Evolutionary conservation across 1,139 yeast genomes (phyloP).

Genomic region (Blastobotrys proliferans): DNA sequence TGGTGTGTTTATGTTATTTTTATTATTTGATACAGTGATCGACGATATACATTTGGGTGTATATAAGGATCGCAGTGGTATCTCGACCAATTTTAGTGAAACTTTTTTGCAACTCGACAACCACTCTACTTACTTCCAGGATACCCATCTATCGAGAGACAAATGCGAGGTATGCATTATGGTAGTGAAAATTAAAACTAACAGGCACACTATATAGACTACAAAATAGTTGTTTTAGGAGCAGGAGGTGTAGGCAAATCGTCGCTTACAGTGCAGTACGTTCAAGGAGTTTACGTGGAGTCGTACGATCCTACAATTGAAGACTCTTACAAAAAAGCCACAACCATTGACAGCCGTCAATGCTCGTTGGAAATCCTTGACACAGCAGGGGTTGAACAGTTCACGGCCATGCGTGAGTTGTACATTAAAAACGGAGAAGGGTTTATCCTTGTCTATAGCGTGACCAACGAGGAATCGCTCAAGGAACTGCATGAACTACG

Average conservation of each 20-base stretch:
- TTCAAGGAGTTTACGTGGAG: conserved; percentile 57
- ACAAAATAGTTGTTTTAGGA: conserved; percentile 89
- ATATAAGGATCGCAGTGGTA: too few relatives aligned
- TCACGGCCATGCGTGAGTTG: conserved; percentile 62
- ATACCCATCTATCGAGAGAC: too few relatives aligned
- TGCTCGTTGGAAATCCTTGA: conserved; percentile 42
- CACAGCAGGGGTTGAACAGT: conserved; percentile 47
- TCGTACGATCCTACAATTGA: conserved; percentile 98
- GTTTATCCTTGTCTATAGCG: conserved; percentile 64
- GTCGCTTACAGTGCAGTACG: conserved; percentile 59
- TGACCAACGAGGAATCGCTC: conserved; percentile 77
- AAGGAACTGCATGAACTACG: conserved; percentile 75
- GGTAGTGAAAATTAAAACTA: conserved; percentile 3
- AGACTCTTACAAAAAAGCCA: conserved; percentile 42
- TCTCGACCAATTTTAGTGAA: too few relatives aligned
- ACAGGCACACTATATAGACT: conserved; percentile 32
- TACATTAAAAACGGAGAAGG: conserved; percentile 45
- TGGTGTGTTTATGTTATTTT: too few relatives aligned
- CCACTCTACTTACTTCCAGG: too few relatives aligned
- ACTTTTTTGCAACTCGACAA: too few relatives aligned
- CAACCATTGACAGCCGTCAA: conserved; percentile 37
- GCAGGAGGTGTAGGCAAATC: conserved; percentile 99
- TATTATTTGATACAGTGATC: too few relatives aligned
- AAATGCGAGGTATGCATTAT: too few relatives aligned
- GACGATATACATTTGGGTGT: too few relatives aligned